These are phyloP conservation scores for Moniliophthora roreri DNA, from an alignment of 1,284 basidiomycete genomes.

Conservation along the genomic window DNA sequence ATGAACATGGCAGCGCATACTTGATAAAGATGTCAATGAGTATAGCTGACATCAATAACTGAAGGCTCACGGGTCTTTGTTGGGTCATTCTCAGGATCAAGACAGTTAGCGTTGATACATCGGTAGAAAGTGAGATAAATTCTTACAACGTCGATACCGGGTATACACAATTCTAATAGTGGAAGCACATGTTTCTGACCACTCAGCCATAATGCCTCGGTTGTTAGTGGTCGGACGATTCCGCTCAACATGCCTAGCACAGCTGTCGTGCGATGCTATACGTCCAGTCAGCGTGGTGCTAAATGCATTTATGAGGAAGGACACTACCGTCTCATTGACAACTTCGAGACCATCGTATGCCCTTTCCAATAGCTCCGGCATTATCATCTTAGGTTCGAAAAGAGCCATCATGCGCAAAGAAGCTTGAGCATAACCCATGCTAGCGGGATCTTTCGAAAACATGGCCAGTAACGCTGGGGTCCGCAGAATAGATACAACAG, in stretches of 20 bases:
- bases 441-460: constrained; percentile 87
- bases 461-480: constrained; percentile 92
- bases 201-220: constrained; percentile 76
- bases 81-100: constrained; percentile 76
- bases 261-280: constrained; percentile 79
- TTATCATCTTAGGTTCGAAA: constrained; percentile 85
- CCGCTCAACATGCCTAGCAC: constrained; percentile 88
- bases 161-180: constrained; percentile 87
- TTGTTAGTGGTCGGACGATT: constrained; percentile 78
- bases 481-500: constrained; percentile 81
- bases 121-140: background rate
- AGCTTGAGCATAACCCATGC: constrained; percentile 68
- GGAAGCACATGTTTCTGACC: constrained; percentile 91
- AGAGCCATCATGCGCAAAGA: constrained; percentile 74
- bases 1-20: constrained; percentile 82
- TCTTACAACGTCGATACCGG: constrained; percentile 84
- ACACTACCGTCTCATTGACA: constrained; percentile 79
- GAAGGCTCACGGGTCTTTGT: constrained; percentile 64
- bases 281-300: background rate
- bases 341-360: constrained; percentile 91
- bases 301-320: background rate
- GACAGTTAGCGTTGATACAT: constrained; percentile 6
- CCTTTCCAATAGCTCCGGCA: constrained; percentile 92
- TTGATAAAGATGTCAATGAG: background rate
- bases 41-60: background rate